phyloP scores from a whole-genome alignment of 2,329 filamentous ascomycete species.

The Sclerotinia trifoliorum region DNA sequence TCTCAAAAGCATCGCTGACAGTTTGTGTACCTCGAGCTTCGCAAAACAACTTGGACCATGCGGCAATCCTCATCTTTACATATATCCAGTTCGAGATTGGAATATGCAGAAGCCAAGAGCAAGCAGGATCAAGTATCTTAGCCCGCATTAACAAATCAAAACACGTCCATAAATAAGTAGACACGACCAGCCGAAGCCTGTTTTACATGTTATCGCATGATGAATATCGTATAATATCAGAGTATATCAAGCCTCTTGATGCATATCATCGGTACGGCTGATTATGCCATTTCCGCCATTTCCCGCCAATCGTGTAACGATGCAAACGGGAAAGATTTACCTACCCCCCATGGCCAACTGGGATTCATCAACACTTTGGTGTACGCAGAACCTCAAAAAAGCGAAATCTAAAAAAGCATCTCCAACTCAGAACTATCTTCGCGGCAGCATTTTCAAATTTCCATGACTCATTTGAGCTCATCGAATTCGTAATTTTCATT shows the following conservation, averaged over 20 bases:
- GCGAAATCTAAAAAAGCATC: background rate
- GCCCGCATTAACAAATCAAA: background rate
- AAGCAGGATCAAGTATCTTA: background rate
- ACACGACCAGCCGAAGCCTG: conserved; percentile 5
- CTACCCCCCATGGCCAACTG: background rate
- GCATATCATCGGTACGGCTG: conserved; percentile 5
- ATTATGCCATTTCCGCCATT: conserved; percentile 7
- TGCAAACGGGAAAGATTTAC: background rate
- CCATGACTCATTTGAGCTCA: background rate
- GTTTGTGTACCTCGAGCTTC: conserved; percentile 4
- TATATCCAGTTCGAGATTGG: conserved; percentile 1
- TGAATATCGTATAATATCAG: conserved; percentile 4
- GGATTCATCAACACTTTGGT: background rate
- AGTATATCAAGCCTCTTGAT: conserved; percentile 8
- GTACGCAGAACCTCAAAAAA: background rate
- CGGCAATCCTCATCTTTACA: conserved; percentile 19
- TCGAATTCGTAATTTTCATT: background rate
- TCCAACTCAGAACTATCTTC: background rate
- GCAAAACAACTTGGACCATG: conserved; percentile 10
- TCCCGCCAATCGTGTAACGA: background rate
- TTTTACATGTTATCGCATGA: conserved; percentile 16
- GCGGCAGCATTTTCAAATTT: background rate
- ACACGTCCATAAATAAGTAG: background rate
- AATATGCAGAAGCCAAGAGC: background rate
- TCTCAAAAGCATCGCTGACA: background rate